These are phyloP conservation scores for Candida glucosophila DNA, from an alignment of 1,139 yeast genomes.

Conservation along the genomic window DNA sequence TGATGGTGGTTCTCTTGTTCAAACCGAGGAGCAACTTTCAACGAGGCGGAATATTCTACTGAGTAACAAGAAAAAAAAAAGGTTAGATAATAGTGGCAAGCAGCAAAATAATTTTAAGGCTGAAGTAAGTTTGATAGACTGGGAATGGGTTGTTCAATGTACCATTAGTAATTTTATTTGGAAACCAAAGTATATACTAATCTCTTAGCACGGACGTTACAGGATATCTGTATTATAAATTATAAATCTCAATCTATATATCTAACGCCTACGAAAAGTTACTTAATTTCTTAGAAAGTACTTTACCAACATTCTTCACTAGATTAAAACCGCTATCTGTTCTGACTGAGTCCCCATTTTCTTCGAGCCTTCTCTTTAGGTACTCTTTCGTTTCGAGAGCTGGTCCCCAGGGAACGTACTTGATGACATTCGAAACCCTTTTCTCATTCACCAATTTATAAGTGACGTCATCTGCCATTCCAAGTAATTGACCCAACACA, in stretches of 20 bases:
- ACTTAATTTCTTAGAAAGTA: constrained; percentile 34
- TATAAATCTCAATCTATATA: too few species aligned
- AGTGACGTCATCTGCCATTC: constrained; percentile 92
- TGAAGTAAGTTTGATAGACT: constrained; percentile 30
- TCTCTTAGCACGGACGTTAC: too few species aligned
- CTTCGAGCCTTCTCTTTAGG: constrained; percentile 83
- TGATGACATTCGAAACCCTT: constrained; percentile 70
- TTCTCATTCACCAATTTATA: constrained; percentile 58
- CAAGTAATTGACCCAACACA: constrained; percentile 84
- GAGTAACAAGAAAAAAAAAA: too few species aligned
- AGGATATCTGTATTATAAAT: not conserved
- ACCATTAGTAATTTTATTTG: constrained; percentile 41
- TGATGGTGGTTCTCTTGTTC: constrained; percentile 12
- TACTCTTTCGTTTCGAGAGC: constrained; percentile 91
- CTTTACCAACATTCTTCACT: constrained; percentile 45
- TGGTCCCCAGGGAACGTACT: constrained; percentile 98
- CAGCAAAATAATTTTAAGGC: not conserved
- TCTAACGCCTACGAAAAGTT: constrained; percentile 12
- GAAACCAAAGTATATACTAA: constrained; percentile 8
- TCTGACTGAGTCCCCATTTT: constrained; percentile 94
- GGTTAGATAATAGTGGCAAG: constrained; percentile 1
- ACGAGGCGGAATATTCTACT: too few species aligned
- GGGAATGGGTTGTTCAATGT: constrained; percentile 77
- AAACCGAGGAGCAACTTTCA: too few species aligned
- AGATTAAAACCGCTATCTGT: constrained; percentile 78